Base-by-base conservation (phyloP, 768 basidiomycete species). In the Russula compacta region DNA sequence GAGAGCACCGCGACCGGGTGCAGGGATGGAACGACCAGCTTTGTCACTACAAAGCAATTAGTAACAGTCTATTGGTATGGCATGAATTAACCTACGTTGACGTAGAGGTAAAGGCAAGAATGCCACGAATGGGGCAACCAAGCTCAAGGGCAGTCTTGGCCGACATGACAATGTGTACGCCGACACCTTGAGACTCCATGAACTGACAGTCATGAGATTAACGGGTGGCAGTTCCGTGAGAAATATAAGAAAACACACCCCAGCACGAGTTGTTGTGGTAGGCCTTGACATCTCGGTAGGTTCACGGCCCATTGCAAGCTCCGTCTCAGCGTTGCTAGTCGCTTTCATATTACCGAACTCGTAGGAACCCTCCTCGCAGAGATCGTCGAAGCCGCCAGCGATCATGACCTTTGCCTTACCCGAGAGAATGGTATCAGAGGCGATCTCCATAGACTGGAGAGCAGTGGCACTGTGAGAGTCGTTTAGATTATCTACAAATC, bases 321-420 rank as follows among this genome's bases (percentile, higher is more conserved):
- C 97, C 35, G 92, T 92, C 73, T 94, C 92, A 1, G 95, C 87
- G 70, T 95, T 98, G 75, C 89, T 92, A 6, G 97, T 99, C 1
- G 97, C 97, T 75, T 98, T 97, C 97, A 99, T 99, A 79, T 98
- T 98, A 53, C 94, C 97, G 74, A 99, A 99, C 73, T 99, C 95
- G 73, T 86, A 98, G 8, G 95, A 98, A 17, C 95, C 97, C 75
- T 99, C 97, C 74, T 99, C 97, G 65, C 88, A 90, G 72, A 98
- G 83, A 72, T 99, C 97, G 70, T 99, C 97, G 76, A 95, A 98
- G 60, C 97, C 97, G 72, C 97, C 97, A 39, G 95, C 90, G 63
- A 99, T 86, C 97, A 99, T 99, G 70, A 99, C 86, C 77, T 98
- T 98, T 38, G 97, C 97, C 73, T 99, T 99, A 63, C 95, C 91